phyloP scores from a whole-genome alignment of 2,329 filamentous ascomycete species.

The Cladorrhinum sp. region DNA sequence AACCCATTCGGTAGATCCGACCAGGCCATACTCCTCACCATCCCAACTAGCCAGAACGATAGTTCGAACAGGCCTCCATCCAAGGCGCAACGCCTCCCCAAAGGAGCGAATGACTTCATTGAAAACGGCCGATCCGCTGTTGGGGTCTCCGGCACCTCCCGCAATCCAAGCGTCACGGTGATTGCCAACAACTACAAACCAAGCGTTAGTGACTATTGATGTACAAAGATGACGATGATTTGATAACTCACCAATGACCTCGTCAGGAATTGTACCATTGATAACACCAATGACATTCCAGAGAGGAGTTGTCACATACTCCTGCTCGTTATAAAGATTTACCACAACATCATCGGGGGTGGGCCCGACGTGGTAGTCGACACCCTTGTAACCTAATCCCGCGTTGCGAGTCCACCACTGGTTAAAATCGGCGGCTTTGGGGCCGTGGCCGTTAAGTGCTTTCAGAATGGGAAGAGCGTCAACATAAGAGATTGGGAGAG shows the following conservation, averaged over 20 bases:
- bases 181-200: slow-evolving; percentile 67
- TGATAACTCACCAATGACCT: slow-evolving; percentile 58
- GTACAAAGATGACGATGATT: background rate
- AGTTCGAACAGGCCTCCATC: slow-evolving; percentile 83
- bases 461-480: slow-evolving; percentile 87
- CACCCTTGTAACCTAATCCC: slow-evolving; percentile 74
- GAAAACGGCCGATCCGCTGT: slow-evolving; percentile 74
- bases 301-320: slow-evolving; percentile 75
- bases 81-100: slow-evolving; percentile 63
- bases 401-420: slow-evolving; percentile 67
- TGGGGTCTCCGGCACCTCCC: slow-evolving; percentile 79
- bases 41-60: slow-evolving; percentile 88
- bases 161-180: slow-evolving; percentile 80
- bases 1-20: slow-evolving; percentile 91
- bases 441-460: slow-evolving; percentile 85
- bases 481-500: slow-evolving; percentile 82
- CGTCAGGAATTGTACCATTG: slow-evolving; percentile 79
- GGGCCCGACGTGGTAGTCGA: slow-evolving; percentile 82
- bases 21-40: slow-evolving; percentile 78
- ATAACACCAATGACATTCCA: slow-evolving; percentile 94
- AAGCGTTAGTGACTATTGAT: background rate
- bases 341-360: slow-evolving; percentile 69
- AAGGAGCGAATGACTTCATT: slow-evolving; percentile 76
- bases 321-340: slow-evolving; percentile 74
- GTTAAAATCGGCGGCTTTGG: slow-evolving; percentile 70